These are phyloP conservation scores for Malbranchea zuffiana DNA, from an alignment of 2,329 filamentous ascomycete genomes.

Conservation along the genomic window DNA sequence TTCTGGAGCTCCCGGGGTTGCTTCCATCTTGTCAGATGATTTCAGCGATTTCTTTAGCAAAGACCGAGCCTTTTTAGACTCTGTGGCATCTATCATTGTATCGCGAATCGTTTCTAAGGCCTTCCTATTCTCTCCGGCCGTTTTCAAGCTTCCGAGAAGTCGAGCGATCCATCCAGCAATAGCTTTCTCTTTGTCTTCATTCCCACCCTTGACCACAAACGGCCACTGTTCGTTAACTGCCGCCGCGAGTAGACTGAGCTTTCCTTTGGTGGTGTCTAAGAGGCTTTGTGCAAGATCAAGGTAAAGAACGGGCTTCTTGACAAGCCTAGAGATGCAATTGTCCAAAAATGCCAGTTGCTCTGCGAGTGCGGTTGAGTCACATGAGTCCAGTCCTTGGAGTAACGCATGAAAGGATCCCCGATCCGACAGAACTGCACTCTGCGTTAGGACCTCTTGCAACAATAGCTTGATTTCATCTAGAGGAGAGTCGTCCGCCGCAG, in stretches of 20 bases:
- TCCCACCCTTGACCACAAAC: slow-evolving; percentile 49
- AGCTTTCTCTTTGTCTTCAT: slow-evolving; percentile 33
- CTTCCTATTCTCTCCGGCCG: slow-evolving; percentile 41
- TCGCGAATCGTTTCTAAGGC: slow-evolving; percentile 39
- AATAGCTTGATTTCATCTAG: slow-evolving; percentile 26
- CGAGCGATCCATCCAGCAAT: slow-evolving; percentile 49
- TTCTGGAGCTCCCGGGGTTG: slow-evolving; percentile 11
- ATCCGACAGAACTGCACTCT: slow-evolving; percentile 29
- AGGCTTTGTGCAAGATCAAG: slow-evolving; percentile 44
- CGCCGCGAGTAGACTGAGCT: slow-evolving; percentile 55
- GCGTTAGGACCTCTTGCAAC: slow-evolving; percentile 26
- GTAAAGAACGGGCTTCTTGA: slow-evolving; percentile 68
- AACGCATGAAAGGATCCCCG: slow-evolving; percentile 29
- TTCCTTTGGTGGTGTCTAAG: slow-evolving; percentile 21
- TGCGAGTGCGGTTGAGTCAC: slow-evolving; percentile 23
- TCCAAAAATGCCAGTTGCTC: slow-evolving; percentile 62
- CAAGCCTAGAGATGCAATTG: slow-evolving; percentile 67
- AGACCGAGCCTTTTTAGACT: slow-evolving; percentile 27
- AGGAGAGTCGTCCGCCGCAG: slow-evolving; percentile 23
- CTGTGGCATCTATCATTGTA: slow-evolving; percentile 33
- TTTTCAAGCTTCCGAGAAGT: slow-evolving; percentile 46
- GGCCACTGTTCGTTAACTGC: slow-evolving; percentile 67
- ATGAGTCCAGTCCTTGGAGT: slow-evolving; percentile 27
- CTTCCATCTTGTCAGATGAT: slow-evolving; percentile 16
- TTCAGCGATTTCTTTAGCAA: slow-evolving; percentile 31